Evolutionary conservation across 2,329 filamentous ascomycete genomes (phyloP).

Genomic region (Curvularia hawaiiensis): DNA sequence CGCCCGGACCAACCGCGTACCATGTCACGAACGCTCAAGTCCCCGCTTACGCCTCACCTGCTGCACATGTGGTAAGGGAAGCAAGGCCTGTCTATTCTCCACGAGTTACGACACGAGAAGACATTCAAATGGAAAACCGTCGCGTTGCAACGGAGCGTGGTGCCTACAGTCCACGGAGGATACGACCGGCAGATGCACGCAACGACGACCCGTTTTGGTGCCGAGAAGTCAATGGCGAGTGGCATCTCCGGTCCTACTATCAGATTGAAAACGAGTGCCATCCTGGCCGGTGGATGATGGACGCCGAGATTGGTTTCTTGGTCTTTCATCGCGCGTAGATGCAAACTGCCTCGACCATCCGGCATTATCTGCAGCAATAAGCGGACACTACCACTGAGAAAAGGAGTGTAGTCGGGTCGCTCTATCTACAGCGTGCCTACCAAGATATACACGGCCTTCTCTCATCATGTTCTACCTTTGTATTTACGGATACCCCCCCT

Average conservation of each 20-base stretch:
- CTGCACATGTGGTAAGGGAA: constrained; percentile 14
- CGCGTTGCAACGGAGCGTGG: constrained; percentile 40
- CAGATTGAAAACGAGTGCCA: constrained; percentile 47
- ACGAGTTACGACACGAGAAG: constrained; percentile 24
- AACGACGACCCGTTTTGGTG: constrained; percentile 47
- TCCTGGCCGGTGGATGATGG: constrained; percentile 46
- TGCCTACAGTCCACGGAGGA: constrained; percentile 36
- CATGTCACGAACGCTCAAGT: constrained; percentile 33
- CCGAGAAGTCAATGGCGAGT: constrained; percentile 44
- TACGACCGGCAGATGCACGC: constrained; percentile 41
- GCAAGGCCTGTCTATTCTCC: constrained; percentile 19
- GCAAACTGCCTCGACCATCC: background rate
- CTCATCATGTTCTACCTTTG: background rate
- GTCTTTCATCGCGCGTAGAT: constrained; percentile 40
- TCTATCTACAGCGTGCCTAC: background rate
- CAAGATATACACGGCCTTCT: background rate
- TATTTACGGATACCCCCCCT: background rate
- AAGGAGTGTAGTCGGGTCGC: background rate
- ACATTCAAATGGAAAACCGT: constrained; percentile 39
- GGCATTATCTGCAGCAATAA: background rate
- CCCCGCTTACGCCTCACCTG: constrained; percentile 5
- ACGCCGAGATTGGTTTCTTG: constrained; percentile 40
- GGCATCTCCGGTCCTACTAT: constrained; percentile 43
- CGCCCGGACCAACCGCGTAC: constrained; percentile 30
- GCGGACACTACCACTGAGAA: background rate